phyloP scores from a whole-genome alignment of 805 yeast species.

The Hanseniaspora lachancei region DNA sequence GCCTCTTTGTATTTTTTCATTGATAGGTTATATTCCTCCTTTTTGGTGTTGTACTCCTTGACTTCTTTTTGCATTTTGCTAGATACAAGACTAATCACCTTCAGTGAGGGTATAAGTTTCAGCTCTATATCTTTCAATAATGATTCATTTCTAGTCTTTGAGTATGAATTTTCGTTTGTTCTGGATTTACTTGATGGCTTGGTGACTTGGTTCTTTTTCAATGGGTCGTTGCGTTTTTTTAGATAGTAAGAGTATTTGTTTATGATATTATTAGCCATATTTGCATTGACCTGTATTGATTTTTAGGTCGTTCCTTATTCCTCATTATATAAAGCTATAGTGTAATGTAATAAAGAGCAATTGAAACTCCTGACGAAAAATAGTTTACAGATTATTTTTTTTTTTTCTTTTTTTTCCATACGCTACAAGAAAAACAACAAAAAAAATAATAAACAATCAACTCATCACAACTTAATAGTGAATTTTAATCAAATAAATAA shows the following conservation, averaged over 20 bases:
- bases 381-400: too few species aligned
- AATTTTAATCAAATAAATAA: not conserved
- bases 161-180: not conserved
- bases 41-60: slow-evolving; percentile 14
- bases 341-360: too few species aligned
- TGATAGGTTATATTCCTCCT: slow-evolving; percentile 16
- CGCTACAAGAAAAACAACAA: not conserved
- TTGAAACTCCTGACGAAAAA: too few species aligned
- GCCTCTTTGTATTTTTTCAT: slow-evolving; percentile 23
- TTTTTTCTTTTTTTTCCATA: too few species aligned
- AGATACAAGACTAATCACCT: slow-evolving; percentile 2
- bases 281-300: not conserved
- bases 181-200: not conserved
- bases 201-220: not conserved
- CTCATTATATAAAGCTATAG: too few species aligned
- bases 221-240: not conserved
- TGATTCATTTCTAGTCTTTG: not conserved
- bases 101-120: slow-evolving; percentile 4
- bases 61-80: not conserved
- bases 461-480: not conserved
- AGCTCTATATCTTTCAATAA: not conserved
- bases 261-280: not conserved
- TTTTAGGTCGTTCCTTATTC: not conserved
- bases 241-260: not conserved
- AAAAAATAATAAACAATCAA: not conserved